Conservation (phyloP, 306 rosid genomes). For the Gastrolobium villosum region DNA sequence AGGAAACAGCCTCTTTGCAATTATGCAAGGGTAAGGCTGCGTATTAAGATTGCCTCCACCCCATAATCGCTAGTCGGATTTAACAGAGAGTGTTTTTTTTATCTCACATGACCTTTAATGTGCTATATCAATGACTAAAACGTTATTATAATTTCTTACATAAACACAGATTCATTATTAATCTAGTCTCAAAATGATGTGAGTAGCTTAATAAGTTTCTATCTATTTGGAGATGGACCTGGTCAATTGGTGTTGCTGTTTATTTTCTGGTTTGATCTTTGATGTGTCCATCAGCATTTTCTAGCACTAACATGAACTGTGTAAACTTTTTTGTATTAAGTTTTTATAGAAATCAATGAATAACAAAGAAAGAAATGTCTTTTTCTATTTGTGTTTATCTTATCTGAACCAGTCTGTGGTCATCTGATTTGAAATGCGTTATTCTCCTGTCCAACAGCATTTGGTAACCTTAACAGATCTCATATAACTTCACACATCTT, state of each 20-base stretch:
- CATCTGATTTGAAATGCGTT: neutral
- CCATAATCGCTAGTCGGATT: too few relatives aligned
- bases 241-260: neutral
- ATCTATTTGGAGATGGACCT: neutral
- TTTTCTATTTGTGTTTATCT: slow-evolving; percentile 2
- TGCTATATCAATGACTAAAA: neutral
- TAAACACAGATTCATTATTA: neutral
- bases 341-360: neutral
- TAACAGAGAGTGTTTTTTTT: neutral
- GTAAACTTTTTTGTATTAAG: neutral
- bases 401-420: neutral
- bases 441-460: neutral
- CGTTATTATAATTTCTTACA: neutral
- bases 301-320: slow-evolving; percentile 8
- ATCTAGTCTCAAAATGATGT: neutral
- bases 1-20: too few relatives aligned
- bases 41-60: too few relatives aligned
- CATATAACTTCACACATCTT: neutral
- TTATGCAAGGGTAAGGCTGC: too few relatives aligned
- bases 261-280: neutral
- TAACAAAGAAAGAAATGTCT: neutral
- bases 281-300: slow-evolving; percentile 20
- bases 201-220: neutral
- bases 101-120: neutral
- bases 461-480: neutral